Evolutionary conservation across 305 asterid species (phyloP).

Genomic region (Solanum hybrid): DNA sequence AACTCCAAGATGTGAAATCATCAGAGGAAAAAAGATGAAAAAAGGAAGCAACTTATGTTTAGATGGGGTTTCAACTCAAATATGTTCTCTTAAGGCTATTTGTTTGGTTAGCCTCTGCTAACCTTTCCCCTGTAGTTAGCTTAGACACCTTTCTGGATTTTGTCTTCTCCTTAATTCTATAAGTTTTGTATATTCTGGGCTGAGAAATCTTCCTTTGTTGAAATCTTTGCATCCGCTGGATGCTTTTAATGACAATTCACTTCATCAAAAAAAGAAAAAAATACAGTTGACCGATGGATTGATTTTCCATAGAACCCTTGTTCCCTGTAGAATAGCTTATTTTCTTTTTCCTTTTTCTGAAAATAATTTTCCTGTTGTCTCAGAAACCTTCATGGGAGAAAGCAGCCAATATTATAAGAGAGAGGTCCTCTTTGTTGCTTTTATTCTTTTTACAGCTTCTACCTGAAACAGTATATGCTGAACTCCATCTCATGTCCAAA

Average conservation of each 20-base stretch:
- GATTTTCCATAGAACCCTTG: neutral
- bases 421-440: constrained; percentile 43
- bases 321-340: neutral
- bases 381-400: constrained; percentile 99
- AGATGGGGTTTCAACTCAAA: neutral
- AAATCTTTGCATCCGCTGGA: neutral
- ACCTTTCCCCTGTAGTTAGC: neutral
- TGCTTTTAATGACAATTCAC: neutral
- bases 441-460: neutral
- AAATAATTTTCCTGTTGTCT: constrained; percentile 5
- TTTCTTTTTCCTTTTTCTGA: neutral
- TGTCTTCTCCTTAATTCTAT: neutral
- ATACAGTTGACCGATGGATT: neutral
- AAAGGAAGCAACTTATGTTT: neutral
- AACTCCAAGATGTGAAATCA: neutral
- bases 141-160: neutral
- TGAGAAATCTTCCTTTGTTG: neutral
- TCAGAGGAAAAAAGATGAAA: neutral
- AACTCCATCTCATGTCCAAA: constrained; percentile 13
- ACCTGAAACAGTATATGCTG: neutral
- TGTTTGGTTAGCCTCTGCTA: neutral
- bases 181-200: neutral
- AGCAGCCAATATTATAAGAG: constrained; percentile 79
- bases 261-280: neutral
- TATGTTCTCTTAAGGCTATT: neutral